Conservation (phyloP, 2,329 filamentous ascomycete genomes). For the Coniochaeta prunicola region DNA sequence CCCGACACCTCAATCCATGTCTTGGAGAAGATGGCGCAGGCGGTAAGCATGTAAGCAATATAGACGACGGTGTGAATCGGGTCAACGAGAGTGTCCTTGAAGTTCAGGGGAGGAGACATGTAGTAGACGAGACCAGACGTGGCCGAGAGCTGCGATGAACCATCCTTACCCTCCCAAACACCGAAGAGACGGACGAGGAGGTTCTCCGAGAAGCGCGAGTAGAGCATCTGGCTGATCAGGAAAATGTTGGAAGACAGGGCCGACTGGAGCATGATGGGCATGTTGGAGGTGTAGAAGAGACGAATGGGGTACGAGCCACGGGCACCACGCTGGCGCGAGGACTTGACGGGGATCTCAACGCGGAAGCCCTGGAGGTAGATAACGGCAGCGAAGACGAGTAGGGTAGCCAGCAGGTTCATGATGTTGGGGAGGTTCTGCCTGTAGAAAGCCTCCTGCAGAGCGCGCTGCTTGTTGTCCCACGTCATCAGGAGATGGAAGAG, state of each 20-base stretch:
- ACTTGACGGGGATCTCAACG: constrained; percentile 99
- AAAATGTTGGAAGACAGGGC: constrained; percentile 98
- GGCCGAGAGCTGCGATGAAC: constrained; percentile 90
- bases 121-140: constrained; percentile 95
- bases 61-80: constrained; percentile 95
- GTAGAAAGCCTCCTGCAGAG: constrained; percentile 98
- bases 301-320: constrained; percentile 97
- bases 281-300: constrained; percentile 99
- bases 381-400: constrained; percentile 90
- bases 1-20: constrained; percentile 99
- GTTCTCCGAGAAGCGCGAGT: constrained; percentile 98
- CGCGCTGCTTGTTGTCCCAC: constrained; percentile 98
- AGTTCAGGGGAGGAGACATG: constrained; percentile 97
- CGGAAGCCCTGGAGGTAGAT: constrained; percentile 99
- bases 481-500: constrained; percentile 97
- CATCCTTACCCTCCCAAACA: constrained; percentile 97
- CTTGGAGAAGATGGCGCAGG: constrained; percentile 95
- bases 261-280: constrained; percentile 99
- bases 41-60: constrained; percentile 95
- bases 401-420: constrained; percentile 94
- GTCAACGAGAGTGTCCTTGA: constrained; percentile 93
- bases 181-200: constrained; percentile 94
- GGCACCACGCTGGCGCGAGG: constrained; percentile 95
- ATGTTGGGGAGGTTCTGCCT: constrained; percentile 98
- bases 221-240: constrained; percentile 98